These are phyloP conservation scores for Hirschfeldia incana DNA, from an alignment of 345 rosid genomes.

Conservation along the genomic window DNA sequence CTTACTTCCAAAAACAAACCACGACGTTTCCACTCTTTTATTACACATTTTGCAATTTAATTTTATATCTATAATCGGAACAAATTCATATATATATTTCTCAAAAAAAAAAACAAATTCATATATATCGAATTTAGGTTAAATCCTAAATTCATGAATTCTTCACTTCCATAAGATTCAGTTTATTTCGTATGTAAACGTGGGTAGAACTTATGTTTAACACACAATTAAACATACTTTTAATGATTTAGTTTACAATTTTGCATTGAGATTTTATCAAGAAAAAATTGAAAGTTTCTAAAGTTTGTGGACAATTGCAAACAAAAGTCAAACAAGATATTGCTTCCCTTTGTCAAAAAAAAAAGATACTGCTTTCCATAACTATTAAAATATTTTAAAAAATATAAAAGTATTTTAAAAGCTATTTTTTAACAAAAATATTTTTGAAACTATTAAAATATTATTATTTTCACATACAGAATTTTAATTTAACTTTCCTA, in stretches of 20 bases:
- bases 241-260: background rate
- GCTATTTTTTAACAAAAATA: too few relatives aligned
- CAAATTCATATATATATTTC: background rate
- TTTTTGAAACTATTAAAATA: too few relatives aligned
- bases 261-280: background rate
- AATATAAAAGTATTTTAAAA: background rate
- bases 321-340: background rate
- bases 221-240: constrained; percentile 14
- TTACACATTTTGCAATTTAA: background rate
- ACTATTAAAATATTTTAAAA: background rate
- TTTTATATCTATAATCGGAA: background rate
- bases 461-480: too few relatives aligned
- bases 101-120: background rate
- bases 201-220: constrained; percentile 12
- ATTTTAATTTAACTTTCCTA: too few relatives aligned
- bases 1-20: constrained; percentile 24
- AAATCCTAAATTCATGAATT: background rate
- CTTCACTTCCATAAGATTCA: background rate
- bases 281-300: background rate
- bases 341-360: background rate
- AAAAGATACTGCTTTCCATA: background rate
- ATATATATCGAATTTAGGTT: constrained; percentile 16
- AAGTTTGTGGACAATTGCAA: background rate
- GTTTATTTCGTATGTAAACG: constrained; percentile 17
- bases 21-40: background rate